A percentile compares a stretch with the other conserved stretches of the same genome.
These are phyloP conservation scores for Litchi chinensis DNA, from an alignment of 345 rosid genomes.

Conservation along the genomic window DNA sequence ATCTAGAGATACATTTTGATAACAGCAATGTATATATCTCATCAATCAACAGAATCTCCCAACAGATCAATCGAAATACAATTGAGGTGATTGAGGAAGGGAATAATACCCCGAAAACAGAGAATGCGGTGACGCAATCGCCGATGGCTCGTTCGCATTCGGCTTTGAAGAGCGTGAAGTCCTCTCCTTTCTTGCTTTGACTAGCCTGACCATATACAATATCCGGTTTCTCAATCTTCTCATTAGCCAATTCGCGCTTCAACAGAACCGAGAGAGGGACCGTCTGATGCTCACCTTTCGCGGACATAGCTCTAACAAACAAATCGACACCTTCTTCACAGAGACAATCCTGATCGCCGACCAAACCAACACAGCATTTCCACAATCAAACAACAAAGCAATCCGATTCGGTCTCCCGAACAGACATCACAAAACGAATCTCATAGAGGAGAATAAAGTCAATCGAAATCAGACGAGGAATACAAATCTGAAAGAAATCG, in stretches of 20 bases:
- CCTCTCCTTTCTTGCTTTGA: slow-evolving; percentile 99
- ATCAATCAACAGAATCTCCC: slow-evolving; percentile 2
- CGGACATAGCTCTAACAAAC: slow-evolving; percentile 43
- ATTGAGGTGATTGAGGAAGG: background rate
- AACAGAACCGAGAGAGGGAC: slow-evolving; percentile 86
- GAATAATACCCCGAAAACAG: slow-evolving; percentile 76
- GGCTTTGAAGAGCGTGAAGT: slow-evolving; percentile 70
- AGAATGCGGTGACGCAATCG: slow-evolving; percentile 78
- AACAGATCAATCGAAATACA: background rate
- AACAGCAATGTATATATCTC: background rate
- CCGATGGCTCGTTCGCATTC: slow-evolving; percentile 81
- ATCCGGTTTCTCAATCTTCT: slow-evolving; percentile 80
- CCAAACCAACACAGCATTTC: too few relatives aligned
- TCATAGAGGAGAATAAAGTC: background rate
- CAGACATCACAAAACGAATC: slow-evolving; percentile 11
- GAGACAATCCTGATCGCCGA: background rate
- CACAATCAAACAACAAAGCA: background rate
- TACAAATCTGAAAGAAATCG: slow-evolving; percentile 14
- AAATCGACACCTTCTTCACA: slow-evolving; percentile 9
- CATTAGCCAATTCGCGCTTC: slow-evolving; percentile 85
- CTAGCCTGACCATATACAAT: slow-evolving; percentile 75
- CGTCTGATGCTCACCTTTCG: slow-evolving; percentile 73
- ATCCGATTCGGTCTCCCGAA: slow-evolving; percentile 10
- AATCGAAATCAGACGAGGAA: slow-evolving; percentile 13
- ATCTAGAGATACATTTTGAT: background rate